Percentiles rank a stretch among this genome's conserved stretches.
These are phyloP conservation scores for Pythium sukuiense DNA, from an alignment of 352 stramenopile species.

Conservation along the genomic window DNA sequence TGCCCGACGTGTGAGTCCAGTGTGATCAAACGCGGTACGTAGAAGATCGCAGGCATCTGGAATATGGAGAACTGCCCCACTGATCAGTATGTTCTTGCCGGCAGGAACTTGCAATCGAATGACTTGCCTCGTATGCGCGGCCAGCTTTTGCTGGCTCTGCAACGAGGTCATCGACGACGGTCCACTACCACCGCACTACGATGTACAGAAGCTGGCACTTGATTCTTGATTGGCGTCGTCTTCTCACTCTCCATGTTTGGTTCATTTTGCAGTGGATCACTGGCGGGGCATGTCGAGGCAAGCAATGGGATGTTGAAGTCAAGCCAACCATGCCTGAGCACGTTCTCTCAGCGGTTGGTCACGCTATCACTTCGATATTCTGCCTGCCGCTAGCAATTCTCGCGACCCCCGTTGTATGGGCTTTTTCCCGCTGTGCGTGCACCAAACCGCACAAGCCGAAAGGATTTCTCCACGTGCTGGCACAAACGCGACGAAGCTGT, in stretches of 20 bases:
- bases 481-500: not conserved
- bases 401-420: not conserved
- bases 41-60: no score
- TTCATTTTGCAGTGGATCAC: slow-evolving; percentile 4
- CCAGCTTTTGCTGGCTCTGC: slow-evolving; percentile 91
- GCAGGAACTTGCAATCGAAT: slow-evolving; percentile 91
- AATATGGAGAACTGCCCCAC: not conserved
- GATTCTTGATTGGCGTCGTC: not conserved
- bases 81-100: not conserved
- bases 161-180: slow-evolving; percentile 77
- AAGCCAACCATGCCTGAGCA: not conserved
- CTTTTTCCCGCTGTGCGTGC: not conserved
- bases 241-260: no score
- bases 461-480: not conserved
- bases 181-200: slow-evolving; percentile 85
- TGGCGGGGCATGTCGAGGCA: slow-evolving; percentile 1
- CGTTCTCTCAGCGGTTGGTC: not conserved
- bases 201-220: slow-evolving; percentile 1
- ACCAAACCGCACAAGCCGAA: not conserved
- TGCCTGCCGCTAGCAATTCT: not conserved
- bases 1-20: slow-evolving; percentile 85
- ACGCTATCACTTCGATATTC: not conserved
- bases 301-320: slow-evolving; percentile 10
- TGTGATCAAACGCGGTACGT: slow-evolving; percentile 73
- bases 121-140: slow-evolving; percentile 82